Conservation (phyloP, 2,329 filamentous ascomycete genomes). For the Mycosphaerelloides madeirae region DNA sequence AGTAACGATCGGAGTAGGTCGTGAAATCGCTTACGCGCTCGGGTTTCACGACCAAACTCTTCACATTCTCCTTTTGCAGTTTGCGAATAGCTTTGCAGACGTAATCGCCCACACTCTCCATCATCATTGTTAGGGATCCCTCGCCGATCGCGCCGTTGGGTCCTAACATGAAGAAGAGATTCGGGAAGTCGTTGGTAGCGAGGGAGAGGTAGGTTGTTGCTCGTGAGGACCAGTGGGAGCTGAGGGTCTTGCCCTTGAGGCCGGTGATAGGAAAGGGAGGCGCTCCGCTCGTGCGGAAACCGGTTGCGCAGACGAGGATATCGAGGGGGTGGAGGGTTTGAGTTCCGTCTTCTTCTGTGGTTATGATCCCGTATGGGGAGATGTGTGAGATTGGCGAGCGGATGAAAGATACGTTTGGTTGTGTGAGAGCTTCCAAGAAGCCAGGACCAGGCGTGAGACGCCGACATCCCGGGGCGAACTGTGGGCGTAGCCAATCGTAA, state of each 20-base stretch:
- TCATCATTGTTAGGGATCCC: conserved; percentile 19
- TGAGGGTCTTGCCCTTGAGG: conserved; percentile 24
- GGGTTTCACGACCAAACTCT: conserved; percentile 38
- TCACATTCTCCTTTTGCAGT: conserved; percentile 41
- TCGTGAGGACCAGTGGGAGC: conserved; percentile 33
- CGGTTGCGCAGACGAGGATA: conserved; percentile 34
- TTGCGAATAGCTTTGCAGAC: conserved; percentile 39
- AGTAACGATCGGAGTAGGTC: conserved; percentile 44
- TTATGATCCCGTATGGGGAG: conserved; percentile 36
- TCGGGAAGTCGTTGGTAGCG: conserved; percentile 26
- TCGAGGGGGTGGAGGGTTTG: conserved; percentile 29
- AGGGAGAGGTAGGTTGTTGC: conserved; percentile 35
- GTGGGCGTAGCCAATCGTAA: conserved; percentile 39
- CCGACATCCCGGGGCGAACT: conserved; percentile 43
- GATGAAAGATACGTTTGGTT: conserved; percentile 45
- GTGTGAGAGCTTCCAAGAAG: conserved; percentile 47
- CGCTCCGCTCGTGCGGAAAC: conserved; percentile 33
- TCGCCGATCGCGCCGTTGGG: conserved; percentile 20
- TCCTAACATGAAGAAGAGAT: conserved; percentile 28
- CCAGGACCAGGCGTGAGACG: conserved; percentile 49
- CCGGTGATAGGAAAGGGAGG: conserved; percentile 28
- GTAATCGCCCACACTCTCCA: conserved; percentile 37
- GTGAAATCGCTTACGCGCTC: conserved; percentile 50
- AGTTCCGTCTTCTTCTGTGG: conserved; percentile 33
- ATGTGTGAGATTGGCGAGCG: conserved; percentile 38